Evolutionary conservation across 768 basidiomycete species (phyloP).

Genomic region (Trametes sanguinea): DNA sequence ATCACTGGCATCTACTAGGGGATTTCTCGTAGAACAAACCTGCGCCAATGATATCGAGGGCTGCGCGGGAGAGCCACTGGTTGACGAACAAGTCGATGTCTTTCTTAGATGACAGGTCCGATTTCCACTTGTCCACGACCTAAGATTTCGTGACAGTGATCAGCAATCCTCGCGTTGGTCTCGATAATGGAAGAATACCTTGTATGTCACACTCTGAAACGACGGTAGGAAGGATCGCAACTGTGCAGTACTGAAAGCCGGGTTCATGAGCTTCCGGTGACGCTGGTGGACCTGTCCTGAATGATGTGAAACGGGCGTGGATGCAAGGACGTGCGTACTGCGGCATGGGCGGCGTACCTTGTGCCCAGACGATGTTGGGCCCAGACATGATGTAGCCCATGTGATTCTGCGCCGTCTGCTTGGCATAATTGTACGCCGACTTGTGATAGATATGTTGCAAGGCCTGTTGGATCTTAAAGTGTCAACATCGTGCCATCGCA

Average conservation of each 20-base stretch:
- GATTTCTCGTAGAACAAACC: neutral
- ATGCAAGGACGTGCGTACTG: too few relatives aligned
- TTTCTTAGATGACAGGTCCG: constrained; percentile 2
- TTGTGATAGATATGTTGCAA: constrained; percentile 31
- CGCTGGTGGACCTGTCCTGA: constrained; percentile 22
- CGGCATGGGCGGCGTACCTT: neutral
- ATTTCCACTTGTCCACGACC: constrained; percentile 28
- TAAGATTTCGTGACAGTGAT: neutral
- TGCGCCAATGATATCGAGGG: constrained; percentile 29
- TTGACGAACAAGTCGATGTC: constrained; percentile 5
- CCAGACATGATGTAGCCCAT: neutral
- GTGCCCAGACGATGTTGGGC: neutral
- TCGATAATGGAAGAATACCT: constrained; percentile 5
- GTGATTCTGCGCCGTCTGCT: constrained; percentile 12
- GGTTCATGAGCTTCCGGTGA: constrained; percentile 27
- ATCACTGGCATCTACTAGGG: neutral
- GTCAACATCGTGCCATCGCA: neutral
- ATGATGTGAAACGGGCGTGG: neutral
- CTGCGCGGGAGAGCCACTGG: constrained; percentile 23
- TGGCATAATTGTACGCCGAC: constrained; percentile 30
- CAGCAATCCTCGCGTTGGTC: too few relatives aligned
- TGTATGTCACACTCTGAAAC: constrained; percentile 21
- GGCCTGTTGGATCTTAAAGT: constrained; percentile 10
- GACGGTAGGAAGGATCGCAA: constrained; percentile 24
- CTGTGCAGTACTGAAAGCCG: constrained; percentile 23